Base-by-base conservation (phyloP, 148 eudicot species). In the Mesembryanthemum crystallinum region DNA sequence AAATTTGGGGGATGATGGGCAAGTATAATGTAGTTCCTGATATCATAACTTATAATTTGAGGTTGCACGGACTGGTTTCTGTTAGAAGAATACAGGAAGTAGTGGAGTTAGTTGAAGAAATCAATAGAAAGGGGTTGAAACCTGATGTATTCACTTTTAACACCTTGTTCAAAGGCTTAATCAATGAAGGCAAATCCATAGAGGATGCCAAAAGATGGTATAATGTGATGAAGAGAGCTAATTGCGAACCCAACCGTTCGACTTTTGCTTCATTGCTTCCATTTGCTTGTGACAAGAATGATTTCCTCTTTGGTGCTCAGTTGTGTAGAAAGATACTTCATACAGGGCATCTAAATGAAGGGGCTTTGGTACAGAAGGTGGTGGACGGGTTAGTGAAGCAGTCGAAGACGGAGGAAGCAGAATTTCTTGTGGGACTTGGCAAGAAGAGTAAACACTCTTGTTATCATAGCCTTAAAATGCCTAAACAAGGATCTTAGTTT, bases 131-230 rank as follows among this genome's bases (percentile, higher is more conserved):
- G 67, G 85, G 62, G 21, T 52, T 85, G 78, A 66, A 39, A 9
- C 81, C 76, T 39, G 79, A 82, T 77, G 37, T 71, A 6, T 67
- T 71, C 30, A 79, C 72, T 65, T 85, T 61, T 66, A 79, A 73
- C 64, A 27, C 63, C n/a, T 73, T 85, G 74, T 73, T 85, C 51
- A 76, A 60, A 70, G 83, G 75, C 2, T 85, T 76, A 14, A 77
- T 85, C 39, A 72, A 69, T 15, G 76, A 70, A n/a, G 77, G 64
- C 30, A 72, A 77, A 37, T 57, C 58, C 37, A 5, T 79, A 3
- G 79, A 79, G 17, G 85, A 82, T 63, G 81, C 81, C 4, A 79
- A 82, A 71, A 76, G 3, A 64, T 82, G 82, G 83, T 82, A 63
- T 57, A 12, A 28, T 43, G 43, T 25, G 28, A 64, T 85, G 81